Evolutionary conservation across 225 moss, liverwort and hornwort genomes (phyloP).

Genomic region (Thuidium tamariscinum): DNA sequence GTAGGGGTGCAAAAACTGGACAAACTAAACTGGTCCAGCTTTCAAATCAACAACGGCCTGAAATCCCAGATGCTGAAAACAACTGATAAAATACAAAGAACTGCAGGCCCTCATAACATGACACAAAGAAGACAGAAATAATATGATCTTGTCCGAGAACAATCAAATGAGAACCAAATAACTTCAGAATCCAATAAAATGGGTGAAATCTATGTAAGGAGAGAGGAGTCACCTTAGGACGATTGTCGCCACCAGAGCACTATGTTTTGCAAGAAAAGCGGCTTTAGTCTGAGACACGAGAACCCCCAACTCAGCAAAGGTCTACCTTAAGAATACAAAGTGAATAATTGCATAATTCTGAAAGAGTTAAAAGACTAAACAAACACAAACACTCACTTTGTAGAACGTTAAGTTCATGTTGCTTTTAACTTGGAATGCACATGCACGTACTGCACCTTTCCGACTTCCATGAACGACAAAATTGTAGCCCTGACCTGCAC

Average conservation of each 20-base stretch:
- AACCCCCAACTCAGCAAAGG: not conserved
- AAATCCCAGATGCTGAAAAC: not conserved
- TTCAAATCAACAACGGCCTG: not conserved
- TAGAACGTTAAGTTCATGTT: constrained; percentile 75
- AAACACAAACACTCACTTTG: constrained; percentile 21
- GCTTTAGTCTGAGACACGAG: constrained; percentile 44
- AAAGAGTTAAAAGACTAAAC: not conserved
- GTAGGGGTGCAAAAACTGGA: not conserved
- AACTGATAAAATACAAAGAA: not conserved
- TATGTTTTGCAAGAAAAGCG: constrained; percentile 54
- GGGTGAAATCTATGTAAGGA: not conserved
- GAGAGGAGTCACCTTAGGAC: constrained; percentile 32
- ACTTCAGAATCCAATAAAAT: not conserved
- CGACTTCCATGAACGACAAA: constrained; percentile 79
- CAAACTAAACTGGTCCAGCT: not conserved
- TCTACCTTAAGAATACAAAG: not conserved
- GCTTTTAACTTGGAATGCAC: constrained; percentile 75
- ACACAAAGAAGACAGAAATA: not conserved
- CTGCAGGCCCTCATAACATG: not conserved
- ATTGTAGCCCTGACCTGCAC: constrained; percentile 90
- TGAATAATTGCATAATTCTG: not conserved
- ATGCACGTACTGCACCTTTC: constrained; percentile 47
- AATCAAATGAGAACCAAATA: not conserved
- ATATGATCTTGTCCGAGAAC: not conserved
- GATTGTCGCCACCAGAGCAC: constrained; percentile 48